Percentiles rank a stretch among this genome's conserved stretches.
These are phyloP conservation scores for Guyanaporus albipodus DNA, from an alignment of 768 basidiomycete genomes.

Conservation along the genomic window DNA sequence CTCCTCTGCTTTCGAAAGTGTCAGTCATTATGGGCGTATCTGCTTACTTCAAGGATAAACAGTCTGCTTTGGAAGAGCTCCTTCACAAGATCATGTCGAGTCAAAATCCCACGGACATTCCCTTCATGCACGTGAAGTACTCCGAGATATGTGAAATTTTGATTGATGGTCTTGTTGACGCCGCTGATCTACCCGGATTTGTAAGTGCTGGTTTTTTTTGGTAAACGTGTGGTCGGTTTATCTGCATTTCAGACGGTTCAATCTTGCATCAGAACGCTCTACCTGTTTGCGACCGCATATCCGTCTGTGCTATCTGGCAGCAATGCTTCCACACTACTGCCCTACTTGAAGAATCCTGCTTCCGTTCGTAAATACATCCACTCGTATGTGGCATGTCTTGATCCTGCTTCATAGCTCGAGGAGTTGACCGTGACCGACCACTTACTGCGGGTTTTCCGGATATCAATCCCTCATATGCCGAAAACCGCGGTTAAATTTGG, in stretches of 20 bases:
- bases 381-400: neutral
- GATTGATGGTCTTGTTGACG: conserved; percentile 88
- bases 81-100: conserved; percentile 77
- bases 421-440: conserved; percentile 84
- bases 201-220: conserved; percentile 41
- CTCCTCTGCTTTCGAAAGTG: conserved; percentile 58
- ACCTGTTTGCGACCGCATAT: conserved; percentile 77
- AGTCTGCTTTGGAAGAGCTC: conserved; percentile 80
- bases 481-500: conserved; percentile 88
- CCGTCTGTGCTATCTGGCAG: conserved; percentile 79
- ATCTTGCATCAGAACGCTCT: conserved; percentile 82
- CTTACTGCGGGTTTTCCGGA: conserved; percentile 83
- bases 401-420: conserved; percentile 50
- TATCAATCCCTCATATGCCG: conserved; percentile 83
- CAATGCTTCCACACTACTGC: conserved; percentile 81
- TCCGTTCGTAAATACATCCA: conserved; percentile 47
- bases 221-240: neutral
- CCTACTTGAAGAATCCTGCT: conserved; percentile 82
- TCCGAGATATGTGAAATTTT: conserved; percentile 78
- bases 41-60: conserved; percentile 75
- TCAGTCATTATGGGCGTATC: conserved; percentile 84
- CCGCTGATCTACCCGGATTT: conserved; percentile 72
- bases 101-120: conserved; percentile 55
- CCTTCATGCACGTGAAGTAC: conserved; percentile 62
- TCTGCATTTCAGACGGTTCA: conserved; percentile 57